Conservation (phyloP, 129 eudicot genomes). For the Logfia minima region DNA sequence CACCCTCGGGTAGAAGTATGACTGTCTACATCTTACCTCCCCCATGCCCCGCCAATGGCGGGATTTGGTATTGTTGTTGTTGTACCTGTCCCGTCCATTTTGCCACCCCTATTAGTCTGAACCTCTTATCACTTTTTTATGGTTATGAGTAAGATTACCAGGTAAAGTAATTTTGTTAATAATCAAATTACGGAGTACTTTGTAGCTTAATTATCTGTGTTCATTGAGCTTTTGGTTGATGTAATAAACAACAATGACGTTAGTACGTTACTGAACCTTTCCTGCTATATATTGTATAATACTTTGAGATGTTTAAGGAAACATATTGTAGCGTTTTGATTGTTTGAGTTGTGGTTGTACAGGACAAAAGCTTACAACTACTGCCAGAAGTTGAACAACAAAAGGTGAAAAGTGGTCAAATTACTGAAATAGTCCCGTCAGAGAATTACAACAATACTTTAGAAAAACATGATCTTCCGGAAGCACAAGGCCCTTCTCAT, state of each 20-base stretch:
- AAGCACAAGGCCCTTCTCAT: slow-evolving; percentile 45
- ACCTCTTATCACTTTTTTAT: not conserved
- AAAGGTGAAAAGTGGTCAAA: slow-evolving; percentile 60
- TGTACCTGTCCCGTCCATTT: not conserved
- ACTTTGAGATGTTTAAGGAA: not conserved
- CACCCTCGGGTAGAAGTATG: not conserved
- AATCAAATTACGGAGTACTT: not conserved
- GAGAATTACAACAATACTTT: slow-evolving; percentile 21
- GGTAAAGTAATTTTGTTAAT: not conserved
- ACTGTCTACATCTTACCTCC: no score
- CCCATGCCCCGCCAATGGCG: no score
- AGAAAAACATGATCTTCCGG: slow-evolving; percentile 29
- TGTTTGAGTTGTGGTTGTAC: slow-evolving; percentile 20
- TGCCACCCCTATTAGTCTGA: not conserved
- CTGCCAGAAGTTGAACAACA: slow-evolving; percentile 85
- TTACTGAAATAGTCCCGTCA: slow-evolving; percentile 41
- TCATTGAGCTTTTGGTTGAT: not conserved
- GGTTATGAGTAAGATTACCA: not conserved
- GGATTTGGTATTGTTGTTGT: no score
- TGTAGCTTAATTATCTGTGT: not conserved
- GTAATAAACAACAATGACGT: not conserved
- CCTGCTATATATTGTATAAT: not conserved
- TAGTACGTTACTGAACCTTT: not conserved
- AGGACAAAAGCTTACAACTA: slow-evolving; percentile 72
- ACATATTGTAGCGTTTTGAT: not conserved